These are phyloP conservation scores for Artomyces pyxidatus DNA, from an alignment of 768 basidiomycete genomes.

Conservation along the genomic window DNA sequence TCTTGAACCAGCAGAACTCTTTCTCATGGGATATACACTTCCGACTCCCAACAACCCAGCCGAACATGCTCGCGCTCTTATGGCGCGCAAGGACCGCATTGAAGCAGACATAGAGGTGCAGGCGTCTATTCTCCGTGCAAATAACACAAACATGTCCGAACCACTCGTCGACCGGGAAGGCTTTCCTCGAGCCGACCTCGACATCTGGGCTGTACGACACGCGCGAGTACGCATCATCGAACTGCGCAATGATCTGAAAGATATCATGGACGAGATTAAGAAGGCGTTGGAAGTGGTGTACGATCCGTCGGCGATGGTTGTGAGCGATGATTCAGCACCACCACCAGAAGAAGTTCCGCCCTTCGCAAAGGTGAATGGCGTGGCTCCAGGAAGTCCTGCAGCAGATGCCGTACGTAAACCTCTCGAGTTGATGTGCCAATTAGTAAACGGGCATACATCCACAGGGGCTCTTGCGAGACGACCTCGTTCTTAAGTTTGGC, in stretches of 20 bases:
- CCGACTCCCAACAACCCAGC: slow-evolving; percentile 25
- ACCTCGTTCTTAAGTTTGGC: slow-evolving; percentile 72
- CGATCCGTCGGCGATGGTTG: slow-evolving; percentile 28
- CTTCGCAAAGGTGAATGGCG: slow-evolving; percentile 77
- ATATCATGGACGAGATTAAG: slow-evolving; percentile 57
- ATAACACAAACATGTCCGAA: slow-evolving; percentile 56
- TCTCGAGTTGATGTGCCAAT: background rate
- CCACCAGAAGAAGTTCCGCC: slow-evolving; percentile 27
- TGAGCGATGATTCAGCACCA: slow-evolving; percentile 3
- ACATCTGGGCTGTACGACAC: slow-evolving; percentile 68
- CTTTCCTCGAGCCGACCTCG: slow-evolving; percentile 82
- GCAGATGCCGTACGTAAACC: slow-evolving; percentile 70
- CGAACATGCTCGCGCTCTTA: slow-evolving; percentile 55
- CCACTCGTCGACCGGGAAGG: slow-evolving; percentile 83
- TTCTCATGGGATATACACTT: slow-evolving; percentile 13
- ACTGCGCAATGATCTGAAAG: slow-evolving; percentile 69
- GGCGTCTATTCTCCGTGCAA: slow-evolving; percentile 51
- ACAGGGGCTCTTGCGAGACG: slow-evolving; percentile 61
- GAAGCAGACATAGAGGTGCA: slow-evolving; percentile 64
- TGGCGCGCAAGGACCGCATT: slow-evolving; percentile 61
- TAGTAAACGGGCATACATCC: background rate
- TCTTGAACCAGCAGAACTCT: background rate
- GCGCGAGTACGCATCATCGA: slow-evolving; percentile 76
- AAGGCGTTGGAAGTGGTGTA: slow-evolving; percentile 65
- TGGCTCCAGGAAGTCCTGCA: slow-evolving; percentile 78